Evolutionary conservation across 768 basidiomycete genomes (phyloP), one percentile per base, ranked within the genome.

Genomic region (Mycena galericulata): DNA sequence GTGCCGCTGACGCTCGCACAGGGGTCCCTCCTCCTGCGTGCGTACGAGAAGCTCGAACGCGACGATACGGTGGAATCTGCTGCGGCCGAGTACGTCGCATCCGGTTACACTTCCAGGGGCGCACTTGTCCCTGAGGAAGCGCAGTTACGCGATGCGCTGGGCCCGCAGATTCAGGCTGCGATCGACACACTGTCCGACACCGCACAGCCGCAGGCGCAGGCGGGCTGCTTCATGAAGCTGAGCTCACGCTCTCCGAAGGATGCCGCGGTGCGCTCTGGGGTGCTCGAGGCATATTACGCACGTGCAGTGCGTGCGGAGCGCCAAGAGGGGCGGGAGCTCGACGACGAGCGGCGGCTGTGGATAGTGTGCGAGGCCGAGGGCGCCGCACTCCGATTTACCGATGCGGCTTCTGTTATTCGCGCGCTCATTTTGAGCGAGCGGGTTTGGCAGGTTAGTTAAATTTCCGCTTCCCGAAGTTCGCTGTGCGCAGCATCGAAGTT

Each of bases 201-300:
- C 9, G 18, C n/a, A n/a, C n/a, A n/a, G n/a, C n/a, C n/a, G n/a
- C n/a, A 30, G 12, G 49, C 5, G 6, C 26, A 2, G 8, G 22
- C 14, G 18, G 68, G 71, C 3, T 72, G 71, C 32, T 72, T 72
- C 59, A 54, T 72, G 55, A 72, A 72, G n/a, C 62, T 72, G 41
- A 72, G 71, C 60, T 72, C 71, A n/a, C 57, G 71, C 12, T 68
- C 66, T 1, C 71, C 71, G n/a, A 72, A 72, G 43, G 71, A 72
- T 47, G 68, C 71, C 27, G 71, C 71, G 29, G 71, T 54, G 41
- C 71, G 71, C 12, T 72, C 71, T 3, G 71, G 71, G 24, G 67
- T 72, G 18, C 69, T 72, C 24, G 68, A 65, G 27, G 36, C 53
- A 41, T 57, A 65, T 47, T 72, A 72, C 38, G 50, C 45, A 15